Conservation (phyloP, 2,329 filamentous ascomycete species). For the Aspergillus niger region DNA sequence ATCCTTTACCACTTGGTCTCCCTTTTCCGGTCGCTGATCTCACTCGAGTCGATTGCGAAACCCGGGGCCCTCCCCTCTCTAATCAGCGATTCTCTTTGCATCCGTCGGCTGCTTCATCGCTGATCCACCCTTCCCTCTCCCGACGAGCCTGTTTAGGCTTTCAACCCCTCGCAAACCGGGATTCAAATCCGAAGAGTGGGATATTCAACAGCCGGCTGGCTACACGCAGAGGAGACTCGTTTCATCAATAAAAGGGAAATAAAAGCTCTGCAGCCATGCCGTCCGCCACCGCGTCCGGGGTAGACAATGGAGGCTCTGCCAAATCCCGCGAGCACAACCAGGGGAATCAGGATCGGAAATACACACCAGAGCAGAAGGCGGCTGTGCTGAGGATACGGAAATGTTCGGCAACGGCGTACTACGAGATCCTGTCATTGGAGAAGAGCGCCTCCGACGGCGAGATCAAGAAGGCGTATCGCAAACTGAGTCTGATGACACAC, state of each 20-base stretch:
- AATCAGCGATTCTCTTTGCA: neutral
- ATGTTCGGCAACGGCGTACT: constrained; percentile 85
- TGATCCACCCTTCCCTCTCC: constrained; percentile 5
- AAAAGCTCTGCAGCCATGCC: constrained; percentile 33
- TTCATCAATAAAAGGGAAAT: neutral
- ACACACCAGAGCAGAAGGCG: constrained; percentile 85
- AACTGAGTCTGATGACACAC: constrained; percentile 90
- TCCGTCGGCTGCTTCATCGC: neutral
- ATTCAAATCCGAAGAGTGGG: neutral
- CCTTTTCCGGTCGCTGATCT: neutral
- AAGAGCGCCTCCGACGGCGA: constrained; percentile 72
- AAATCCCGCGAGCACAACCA: constrained; percentile 52
- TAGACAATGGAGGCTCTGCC: constrained; percentile 46
- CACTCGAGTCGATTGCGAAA: neutral
- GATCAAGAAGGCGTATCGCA: constrained; percentile 97
- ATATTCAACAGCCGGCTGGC: neutral
- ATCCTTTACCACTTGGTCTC: neutral
- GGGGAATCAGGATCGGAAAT: constrained; percentile 60
- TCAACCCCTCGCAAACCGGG: neutral
- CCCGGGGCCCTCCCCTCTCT: neutral
- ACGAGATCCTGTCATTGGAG: constrained; percentile 84
- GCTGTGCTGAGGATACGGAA: constrained; percentile 85
- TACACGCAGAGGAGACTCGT: neutral
- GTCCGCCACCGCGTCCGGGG: constrained; percentile 50
- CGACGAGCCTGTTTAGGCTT: constrained; percentile 1